Evolutionary conservation across 108 stramenopile genomes (phyloP).

Genomic region (Asterionellopsis glacialis): DNA sequence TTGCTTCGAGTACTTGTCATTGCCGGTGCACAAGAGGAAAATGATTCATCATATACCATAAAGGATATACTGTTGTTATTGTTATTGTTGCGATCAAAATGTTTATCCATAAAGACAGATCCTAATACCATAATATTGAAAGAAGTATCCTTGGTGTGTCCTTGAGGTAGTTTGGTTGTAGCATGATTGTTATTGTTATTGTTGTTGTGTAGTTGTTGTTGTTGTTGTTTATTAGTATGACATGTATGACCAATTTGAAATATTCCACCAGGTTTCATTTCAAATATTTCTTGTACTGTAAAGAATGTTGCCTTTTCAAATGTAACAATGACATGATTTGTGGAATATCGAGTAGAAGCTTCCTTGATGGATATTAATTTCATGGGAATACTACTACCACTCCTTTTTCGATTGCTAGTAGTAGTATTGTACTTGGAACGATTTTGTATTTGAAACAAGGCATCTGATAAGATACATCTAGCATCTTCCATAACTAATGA

Average conservation of each 20-base stretch:
- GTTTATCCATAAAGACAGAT: conserved; percentile 7
- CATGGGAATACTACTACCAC: no score
- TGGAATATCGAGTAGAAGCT: no score
- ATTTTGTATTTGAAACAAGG: conserved; percentile 18
- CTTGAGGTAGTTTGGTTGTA: neutral
- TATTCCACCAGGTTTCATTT: no score
- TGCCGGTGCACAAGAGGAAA: conserved; percentile 36
- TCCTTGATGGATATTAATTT: no score
- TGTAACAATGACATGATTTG: neutral
- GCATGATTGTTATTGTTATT: neutral
- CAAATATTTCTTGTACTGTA: no score
- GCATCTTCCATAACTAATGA: conserved; percentile 79
- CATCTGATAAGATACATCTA: conserved; percentile 45
- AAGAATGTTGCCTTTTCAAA: conserved; percentile 2
- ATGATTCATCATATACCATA: conserved; percentile 14
- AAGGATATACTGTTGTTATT: conserved; percentile 3
- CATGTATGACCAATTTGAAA: no score
- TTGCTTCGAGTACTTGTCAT: conserved; percentile 4
- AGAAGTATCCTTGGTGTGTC: neutral
- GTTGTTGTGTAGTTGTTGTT: no score
- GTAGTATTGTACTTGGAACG: no score
- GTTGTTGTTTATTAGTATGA: no score
- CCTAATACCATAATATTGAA: no score
- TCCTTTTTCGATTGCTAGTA: no score
- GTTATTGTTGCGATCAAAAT: conserved; percentile 3